A percentile compares a stretch with the other conserved stretches of the same genome.
phyloP scores from a whole-genome alignment of 371 early-diverging fungal species.

The Mucor plumbeus region DNA sequence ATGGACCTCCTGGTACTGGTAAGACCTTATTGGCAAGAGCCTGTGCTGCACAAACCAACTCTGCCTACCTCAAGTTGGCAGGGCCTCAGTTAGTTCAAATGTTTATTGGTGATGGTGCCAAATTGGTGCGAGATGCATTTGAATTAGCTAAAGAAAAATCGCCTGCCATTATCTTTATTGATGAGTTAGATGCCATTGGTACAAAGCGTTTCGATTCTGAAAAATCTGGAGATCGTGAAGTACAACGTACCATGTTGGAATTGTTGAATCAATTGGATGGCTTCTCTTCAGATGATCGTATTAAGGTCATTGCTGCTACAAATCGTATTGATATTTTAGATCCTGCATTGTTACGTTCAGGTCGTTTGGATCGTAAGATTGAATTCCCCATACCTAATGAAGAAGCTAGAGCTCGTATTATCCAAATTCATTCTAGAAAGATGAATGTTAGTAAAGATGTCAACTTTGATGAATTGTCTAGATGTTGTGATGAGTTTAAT shows the following conservation, averaged over 20 bases:
- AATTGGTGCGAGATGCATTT: slow-evolving; percentile 99
- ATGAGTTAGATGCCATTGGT: slow-evolving; percentile 99
- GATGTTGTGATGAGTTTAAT: slow-evolving; percentile 99
- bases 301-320: slow-evolving; percentile 99
- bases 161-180: slow-evolving; percentile 99
- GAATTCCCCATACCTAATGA: slow-evolving; percentile 99
- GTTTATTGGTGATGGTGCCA: slow-evolving; percentile 99
- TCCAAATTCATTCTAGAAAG: slow-evolving; percentile 99
- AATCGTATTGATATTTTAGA: slow-evolving; percentile 99
- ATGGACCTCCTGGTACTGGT: slow-evolving; percentile 98
- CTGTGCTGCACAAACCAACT: slow-evolving; percentile 97
- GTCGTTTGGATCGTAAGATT: slow-evolving; percentile 99
- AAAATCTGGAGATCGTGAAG: slow-evolving; percentile 99
- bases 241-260: slow-evolving; percentile 99
- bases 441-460: slow-evolving; percentile 97
- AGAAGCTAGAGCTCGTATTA: slow-evolving; percentile 97
- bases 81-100: slow-evolving; percentile 99
- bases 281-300: slow-evolving; percentile 94
- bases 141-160: slow-evolving; percentile 98
- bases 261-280: slow-evolving; percentile 99
- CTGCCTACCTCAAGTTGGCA: slow-evolving; percentile 96
- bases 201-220: slow-evolving; percentile 99
- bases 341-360: slow-evolving; percentile 98
- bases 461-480: slow-evolving; percentile 98
- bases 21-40: slow-evolving; percentile 98